Conservation (phyloP, 2,329 filamentous ascomycete species). For the Pyrenophora seminiperda region DNA sequence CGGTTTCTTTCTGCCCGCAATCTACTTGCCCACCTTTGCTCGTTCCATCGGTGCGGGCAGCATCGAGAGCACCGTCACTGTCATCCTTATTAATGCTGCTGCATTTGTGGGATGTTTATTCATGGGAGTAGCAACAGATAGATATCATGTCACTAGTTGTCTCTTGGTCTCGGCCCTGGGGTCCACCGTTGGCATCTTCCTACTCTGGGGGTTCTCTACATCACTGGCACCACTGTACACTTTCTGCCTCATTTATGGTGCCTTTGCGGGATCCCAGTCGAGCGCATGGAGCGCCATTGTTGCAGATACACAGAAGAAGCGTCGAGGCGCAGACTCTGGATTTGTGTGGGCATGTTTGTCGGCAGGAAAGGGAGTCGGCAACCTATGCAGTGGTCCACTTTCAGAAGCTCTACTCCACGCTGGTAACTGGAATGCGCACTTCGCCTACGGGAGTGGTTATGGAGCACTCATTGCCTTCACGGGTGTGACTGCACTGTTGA, state of each 20-base stretch:
- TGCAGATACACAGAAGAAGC: slow-evolving; percentile 48
- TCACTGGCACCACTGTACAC: slow-evolving; percentile 49
- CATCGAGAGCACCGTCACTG: slow-evolving; percentile 44
- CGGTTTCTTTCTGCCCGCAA: slow-evolving; percentile 52
- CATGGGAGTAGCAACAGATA: slow-evolving; percentile 49
- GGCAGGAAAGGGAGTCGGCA: slow-evolving; percentile 58
- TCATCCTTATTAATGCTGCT: slow-evolving; percentile 50
- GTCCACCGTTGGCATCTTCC: slow-evolving; percentile 45
- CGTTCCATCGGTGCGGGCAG: slow-evolving; percentile 43
- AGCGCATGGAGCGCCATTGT: slow-evolving; percentile 55
- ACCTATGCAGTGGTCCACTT: slow-evolving; percentile 57
- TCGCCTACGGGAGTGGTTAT: slow-evolving; percentile 53
- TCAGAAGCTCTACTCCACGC: slow-evolving; percentile 54
- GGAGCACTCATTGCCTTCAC: slow-evolving; percentile 52
- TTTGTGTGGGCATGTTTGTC: slow-evolving; percentile 57
- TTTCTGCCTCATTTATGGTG: slow-evolving; percentile 52
- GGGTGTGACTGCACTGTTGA: slow-evolving; percentile 46
- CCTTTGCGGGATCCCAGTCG: slow-evolving; percentile 49
- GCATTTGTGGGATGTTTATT: slow-evolving; percentile 46
- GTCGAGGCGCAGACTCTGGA: slow-evolving; percentile 50
- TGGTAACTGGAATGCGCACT: slow-evolving; percentile 43
- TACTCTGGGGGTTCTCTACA: slow-evolving; percentile 55
- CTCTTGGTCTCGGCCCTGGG: slow-evolving; percentile 47
- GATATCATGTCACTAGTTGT: slow-evolving; percentile 47
- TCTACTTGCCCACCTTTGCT: slow-evolving; percentile 53